phyloP scores from a whole-genome alignment of 1,284 basidiomycete genomes.

The Singerocomus rubriflavus region DNA sequence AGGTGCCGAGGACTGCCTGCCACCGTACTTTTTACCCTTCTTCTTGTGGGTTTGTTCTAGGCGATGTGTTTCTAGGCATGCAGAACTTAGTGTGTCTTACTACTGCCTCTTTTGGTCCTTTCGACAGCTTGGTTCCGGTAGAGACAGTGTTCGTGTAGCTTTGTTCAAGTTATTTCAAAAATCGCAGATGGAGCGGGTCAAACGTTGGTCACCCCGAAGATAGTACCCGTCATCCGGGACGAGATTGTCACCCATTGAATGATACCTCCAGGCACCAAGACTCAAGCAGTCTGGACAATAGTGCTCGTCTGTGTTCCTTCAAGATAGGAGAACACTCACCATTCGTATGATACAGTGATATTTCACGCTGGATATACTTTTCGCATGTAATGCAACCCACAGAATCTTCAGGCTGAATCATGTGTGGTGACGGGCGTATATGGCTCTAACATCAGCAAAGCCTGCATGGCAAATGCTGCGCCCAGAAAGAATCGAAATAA shows the following conservation, averaged over 20 bases:
- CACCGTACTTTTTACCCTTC: background rate
- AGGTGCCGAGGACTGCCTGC: no score
- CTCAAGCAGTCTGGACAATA: no score
- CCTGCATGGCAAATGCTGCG: background rate
- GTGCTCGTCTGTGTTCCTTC: background rate
- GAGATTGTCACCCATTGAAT: background rate
- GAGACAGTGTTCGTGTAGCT: background rate
- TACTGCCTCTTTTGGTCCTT: background rate
- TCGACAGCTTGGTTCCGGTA: background rate
- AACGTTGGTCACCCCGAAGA: background rate
- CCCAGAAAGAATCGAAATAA: background rate
- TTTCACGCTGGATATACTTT: background rate
- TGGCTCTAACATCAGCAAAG: background rate
- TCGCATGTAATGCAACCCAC: background rate
- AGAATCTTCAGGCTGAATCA: background rate
- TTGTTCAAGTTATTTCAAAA: background rate
- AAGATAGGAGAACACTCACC: slow-evolving; percentile 3
- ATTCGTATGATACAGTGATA: background rate
- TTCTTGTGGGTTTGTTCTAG: background rate
- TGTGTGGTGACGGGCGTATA: background rate
- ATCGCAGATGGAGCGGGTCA: no score
- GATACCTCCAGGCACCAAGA: background rate
- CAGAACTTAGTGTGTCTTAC: no score
- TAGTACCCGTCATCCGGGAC: no score
- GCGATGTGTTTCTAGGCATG: background rate